A percentile compares a stretch with the other conserved stretches of the same genome.
phyloP scores from a whole-genome alignment of 2,329 filamentous ascomycete genomes.

The Colletotrichum zoysiae region DNA sequence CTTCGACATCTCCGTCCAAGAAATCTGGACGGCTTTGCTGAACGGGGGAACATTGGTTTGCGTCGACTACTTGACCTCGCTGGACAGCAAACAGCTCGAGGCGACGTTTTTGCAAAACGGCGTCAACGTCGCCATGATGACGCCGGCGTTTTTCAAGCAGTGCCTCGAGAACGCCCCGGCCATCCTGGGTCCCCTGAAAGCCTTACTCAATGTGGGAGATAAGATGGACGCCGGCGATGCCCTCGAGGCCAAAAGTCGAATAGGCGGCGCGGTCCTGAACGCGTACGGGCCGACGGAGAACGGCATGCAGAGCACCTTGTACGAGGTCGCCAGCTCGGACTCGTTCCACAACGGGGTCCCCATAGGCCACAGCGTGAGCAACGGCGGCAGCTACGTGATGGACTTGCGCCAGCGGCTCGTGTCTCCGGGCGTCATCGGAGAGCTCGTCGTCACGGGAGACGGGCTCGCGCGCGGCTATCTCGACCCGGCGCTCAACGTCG shows the following conservation, averaged over 20 bases:
- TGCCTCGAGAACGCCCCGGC: too few species aligned
- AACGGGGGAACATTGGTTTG: too few species aligned
- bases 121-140: too few species aligned
- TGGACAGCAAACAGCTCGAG: too few species aligned
- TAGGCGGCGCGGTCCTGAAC: not conserved
- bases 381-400: conserved; percentile 45
- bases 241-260: too few species aligned
- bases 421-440: conserved; percentile 45
- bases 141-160: too few species aligned
- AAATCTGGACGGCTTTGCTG: too few species aligned
- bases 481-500: conserved; percentile 24
- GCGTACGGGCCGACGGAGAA: conserved; percentile 44
- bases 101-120: too few species aligned
- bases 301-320: not conserved
- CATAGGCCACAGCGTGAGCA: conserved; percentile 42
- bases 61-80: too few species aligned
- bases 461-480: conserved; percentile 45
- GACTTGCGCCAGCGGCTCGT: conserved; percentile 44
- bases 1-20: conserved; percentile 40
- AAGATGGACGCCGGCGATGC: too few species aligned
- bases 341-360: conserved; percentile 38
- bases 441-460: conserved; percentile 30
- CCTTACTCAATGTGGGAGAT: too few species aligned
- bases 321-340: not conserved
- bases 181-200: too few species aligned